Conservation (phyloP, 495 filamentous ascomycete species). For the Peziza echinospora region DNA sequence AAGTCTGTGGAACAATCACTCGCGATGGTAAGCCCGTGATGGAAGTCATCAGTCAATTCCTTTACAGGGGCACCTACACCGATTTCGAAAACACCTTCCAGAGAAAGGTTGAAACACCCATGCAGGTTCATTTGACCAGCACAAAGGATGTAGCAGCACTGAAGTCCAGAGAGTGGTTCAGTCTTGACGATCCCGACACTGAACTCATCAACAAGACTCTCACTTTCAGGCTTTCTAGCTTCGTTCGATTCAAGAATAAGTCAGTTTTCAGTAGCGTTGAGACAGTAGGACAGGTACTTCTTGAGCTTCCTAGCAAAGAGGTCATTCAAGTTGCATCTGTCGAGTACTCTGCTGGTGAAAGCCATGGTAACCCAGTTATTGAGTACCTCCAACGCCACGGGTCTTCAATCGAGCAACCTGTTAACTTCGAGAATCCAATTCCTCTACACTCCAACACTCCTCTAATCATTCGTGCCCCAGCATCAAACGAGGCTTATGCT, state of each 20-base stretch:
- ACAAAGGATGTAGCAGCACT: constrained; percentile 84
- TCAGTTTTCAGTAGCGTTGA: constrained; percentile 80
- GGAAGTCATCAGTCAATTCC: constrained; percentile 94
- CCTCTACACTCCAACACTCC: constrained; percentile 83
- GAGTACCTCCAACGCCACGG: constrained; percentile 90
- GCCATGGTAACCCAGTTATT: constrained; percentile 87
- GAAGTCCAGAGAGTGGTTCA: constrained; percentile 93
- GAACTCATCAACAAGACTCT: constrained; percentile 79
- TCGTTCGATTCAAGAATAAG: constrained; percentile 87
- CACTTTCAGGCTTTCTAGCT: constrained; percentile 83
- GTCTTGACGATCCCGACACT: constrained; percentile 52
- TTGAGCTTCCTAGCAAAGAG: constrained; percentile 94
- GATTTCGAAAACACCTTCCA: constrained; percentile 98
- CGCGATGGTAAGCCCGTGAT: constrained; percentile 76
- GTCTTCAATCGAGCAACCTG: constrained; percentile 81
- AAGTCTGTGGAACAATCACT: constrained; percentile 88
- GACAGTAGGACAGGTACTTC: constrained; percentile 75
- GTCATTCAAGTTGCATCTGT: constrained; percentile 89
- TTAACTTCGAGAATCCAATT: constrained; percentile 94
- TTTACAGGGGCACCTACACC: constrained; percentile 79
- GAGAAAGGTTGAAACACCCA: constrained; percentile 83
- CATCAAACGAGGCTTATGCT: constrained; percentile 94
- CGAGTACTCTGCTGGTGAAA: constrained; percentile 71
- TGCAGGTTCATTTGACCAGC: constrained; percentile 71
- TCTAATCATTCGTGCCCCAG: constrained; percentile 68